Base-by-base conservation (phyloP, 768 basidiomycete species). In the Terana coerulea region DNA sequence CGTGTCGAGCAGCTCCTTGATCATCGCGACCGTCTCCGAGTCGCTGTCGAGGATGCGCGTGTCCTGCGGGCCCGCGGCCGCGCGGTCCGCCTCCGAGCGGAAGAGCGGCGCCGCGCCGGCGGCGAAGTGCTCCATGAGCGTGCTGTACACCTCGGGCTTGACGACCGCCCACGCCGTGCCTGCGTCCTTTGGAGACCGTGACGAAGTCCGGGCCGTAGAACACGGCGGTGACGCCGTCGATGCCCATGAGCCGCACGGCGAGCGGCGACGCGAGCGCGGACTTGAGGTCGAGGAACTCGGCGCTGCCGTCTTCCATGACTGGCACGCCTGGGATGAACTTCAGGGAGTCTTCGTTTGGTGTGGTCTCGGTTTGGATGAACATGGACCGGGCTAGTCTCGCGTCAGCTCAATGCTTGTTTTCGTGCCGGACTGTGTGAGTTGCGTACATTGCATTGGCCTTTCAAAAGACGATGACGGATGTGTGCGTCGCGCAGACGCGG, bases 131-230 rank as follows among this genome's bases (percentile, higher is more conserved):
- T 99, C 95, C 95, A 99, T 99, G 49, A 99, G 76, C 51, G 85
- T 83, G 14, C 92, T 88, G 65, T 98, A 99, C 39, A 98, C 83
- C 72, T 99, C 97, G 19, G 97, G 97, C 67, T 99, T 99, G 59
- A 98, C 69, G 40, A 95, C 80, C 1, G 87, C 69, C 97, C 97
- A 99, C 11, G 82, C 71, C 60, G 83, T 81, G 64, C 91, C 91
- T 41, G 82, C 76, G 59, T 89, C 85, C 70, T 98, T n/a, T 98
- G 34, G 91, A 91, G 33, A 98, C 88, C 3, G 93, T 95, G 62
- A 99, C 92, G 63, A 99, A 99, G 70, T 99, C 97, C 5, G 97
- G 97, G 0, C 97, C 97, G 65, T 91, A 99, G 67, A 98, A 98
- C 24, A 98, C 80, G 39, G 77, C 79, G 29, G 78, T 81, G 49